A percentile compares a stretch with the other conserved stretches of the same genome.
Evolutionary conservation across 768 basidiomycete species (phyloP).

Genomic region (Lentinula sp.): DNA sequence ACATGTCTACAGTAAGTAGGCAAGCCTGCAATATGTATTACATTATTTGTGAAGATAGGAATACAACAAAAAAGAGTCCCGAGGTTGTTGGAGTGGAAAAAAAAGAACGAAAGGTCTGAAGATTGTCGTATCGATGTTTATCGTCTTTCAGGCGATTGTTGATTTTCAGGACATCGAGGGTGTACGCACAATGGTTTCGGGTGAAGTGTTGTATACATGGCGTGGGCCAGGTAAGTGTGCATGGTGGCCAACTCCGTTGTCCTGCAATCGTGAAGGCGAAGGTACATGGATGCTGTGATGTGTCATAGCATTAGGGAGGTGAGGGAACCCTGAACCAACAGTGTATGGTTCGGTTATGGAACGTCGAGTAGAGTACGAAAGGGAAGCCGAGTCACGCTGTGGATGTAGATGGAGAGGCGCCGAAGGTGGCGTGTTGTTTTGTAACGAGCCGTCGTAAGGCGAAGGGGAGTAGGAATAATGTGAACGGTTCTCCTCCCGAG

Average conservation of each 20-base stretch:
- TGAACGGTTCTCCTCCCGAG: conserved; percentile 43
- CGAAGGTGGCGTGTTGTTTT: conserved; percentile 36
- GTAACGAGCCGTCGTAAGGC: conserved; percentile 36
- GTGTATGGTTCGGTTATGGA: conserved; percentile 50
- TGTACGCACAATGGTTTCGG: conserved; percentile 35
- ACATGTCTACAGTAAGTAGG: background rate
- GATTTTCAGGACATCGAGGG: conserved; percentile 36
- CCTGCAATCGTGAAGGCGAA: conserved; percentile 35
- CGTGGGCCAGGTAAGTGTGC: conserved; percentile 25
- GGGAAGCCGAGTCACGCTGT: conserved; percentile 31
- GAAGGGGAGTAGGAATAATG: conserved; percentile 49
- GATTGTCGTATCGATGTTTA: background rate
- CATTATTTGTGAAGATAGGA: conserved; percentile 7
- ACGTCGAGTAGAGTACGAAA: conserved; percentile 51
- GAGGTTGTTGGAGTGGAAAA: background rate
- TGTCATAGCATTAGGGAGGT: conserved; percentile 40
- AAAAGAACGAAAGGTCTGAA: background rate
- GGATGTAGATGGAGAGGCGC: conserved; percentile 28
- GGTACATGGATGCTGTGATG: conserved; percentile 33
- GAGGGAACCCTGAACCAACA: conserved; percentile 40
- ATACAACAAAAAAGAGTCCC: background rate
- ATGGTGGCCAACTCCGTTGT: conserved; percentile 22
- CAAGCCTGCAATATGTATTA: background rate
- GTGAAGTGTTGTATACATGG: conserved; percentile 22
- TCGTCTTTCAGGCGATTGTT: background rate